Percentiles rank a stretch among this genome's conserved stretches.
These are phyloP conservation scores for Lecanoromycetidae sp. DNA, from an alignment of 2,329 filamentous ascomycete genomes.

Conservation along the genomic window DNA sequence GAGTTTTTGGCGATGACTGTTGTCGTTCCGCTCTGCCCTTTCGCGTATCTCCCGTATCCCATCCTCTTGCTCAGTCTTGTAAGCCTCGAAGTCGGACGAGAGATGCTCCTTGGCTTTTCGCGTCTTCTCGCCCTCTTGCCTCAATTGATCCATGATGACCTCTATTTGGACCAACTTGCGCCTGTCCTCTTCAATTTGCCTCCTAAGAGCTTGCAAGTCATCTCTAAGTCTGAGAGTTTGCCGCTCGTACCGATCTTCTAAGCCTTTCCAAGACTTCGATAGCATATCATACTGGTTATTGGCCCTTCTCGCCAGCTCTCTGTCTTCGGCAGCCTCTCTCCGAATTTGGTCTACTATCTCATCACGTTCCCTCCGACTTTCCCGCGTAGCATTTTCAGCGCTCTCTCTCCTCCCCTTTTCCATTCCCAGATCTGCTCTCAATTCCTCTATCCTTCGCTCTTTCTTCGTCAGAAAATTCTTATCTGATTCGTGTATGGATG, in stretches of 20 bases:
- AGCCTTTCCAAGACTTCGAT: slow-evolving; percentile 14
- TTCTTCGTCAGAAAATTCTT: slow-evolving; percentile 35
- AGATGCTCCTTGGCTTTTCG: slow-evolving; percentile 31
- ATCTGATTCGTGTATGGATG: slow-evolving; percentile 37
- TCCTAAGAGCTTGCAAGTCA: slow-evolving; percentile 21
- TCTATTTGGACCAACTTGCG: slow-evolving; percentile 31
- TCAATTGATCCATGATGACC: slow-evolving; percentile 35
- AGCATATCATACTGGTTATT: slow-evolving; percentile 23
- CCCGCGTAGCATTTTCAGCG: slow-evolving; percentile 24
- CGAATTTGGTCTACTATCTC: slow-evolving; percentile 17
- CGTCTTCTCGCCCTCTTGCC: slow-evolving; percentile 31
- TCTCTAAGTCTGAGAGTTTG: slow-evolving; percentile 13
- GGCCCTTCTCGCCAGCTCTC: slow-evolving; percentile 29
- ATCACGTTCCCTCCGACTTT: slow-evolving; percentile 25
- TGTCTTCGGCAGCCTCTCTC: slow-evolving; percentile 23
- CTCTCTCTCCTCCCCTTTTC: slow-evolving; percentile 34
- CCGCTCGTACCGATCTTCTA: slow-evolving; percentile 14
- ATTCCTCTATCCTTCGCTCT: slow-evolving; percentile 37
- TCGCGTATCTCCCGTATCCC: slow-evolving; percentile 25
- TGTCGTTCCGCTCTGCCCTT: slow-evolving; percentile 20
- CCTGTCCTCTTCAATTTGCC: slow-evolving; percentile 28
- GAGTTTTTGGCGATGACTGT: slow-evolving; percentile 27
- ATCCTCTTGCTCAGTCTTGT: slow-evolving; percentile 32
- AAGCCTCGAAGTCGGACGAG: slow-evolving; percentile 29
- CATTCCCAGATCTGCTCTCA: slow-evolving; percentile 30